Base-by-base conservation (phyloP, 2,329 filamentous ascomycete species). In the Diaporthe ampelina region DNA sequence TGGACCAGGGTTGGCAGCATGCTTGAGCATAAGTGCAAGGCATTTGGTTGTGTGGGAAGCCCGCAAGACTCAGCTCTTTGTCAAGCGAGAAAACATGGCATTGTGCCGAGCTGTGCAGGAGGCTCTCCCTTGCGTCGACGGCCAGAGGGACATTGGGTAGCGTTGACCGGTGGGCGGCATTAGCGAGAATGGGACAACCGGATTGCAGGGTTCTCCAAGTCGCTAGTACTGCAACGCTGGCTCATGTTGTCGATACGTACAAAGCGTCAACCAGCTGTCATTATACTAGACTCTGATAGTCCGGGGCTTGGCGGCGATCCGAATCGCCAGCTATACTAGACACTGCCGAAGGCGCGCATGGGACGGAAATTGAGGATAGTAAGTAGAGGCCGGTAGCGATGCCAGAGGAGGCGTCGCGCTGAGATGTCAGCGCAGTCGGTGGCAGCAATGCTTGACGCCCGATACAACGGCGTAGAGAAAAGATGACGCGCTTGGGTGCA, bases 261-360 rank as follows among this genome's bases (percentile, higher is more conserved):
- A 68, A 54, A 68, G 63, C 63, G 63, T 68, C 63, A 68, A 54
- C 48, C 29, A 40, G 48, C 63, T 68, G 63, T 68, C 63, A 68
- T 68, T 54, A 54, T 35, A 54, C 45, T 68, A 54, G 63, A 54
- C 32, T 68, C 48, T 52, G 48, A 54, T 68, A 68, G 63, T 54
- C n/a, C 21, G 32, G 37, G 45, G n/a, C 63, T 68, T 68, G 63
- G 63, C 63, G 63, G 32, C 63, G 63, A 68, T 68, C 63, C 24
- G 63, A 52, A 68, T 54, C 48, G 63, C 37, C 63, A 68, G n/a
- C 32, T 50, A n/a, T 50, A n/a, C 19, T 29, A 54, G 8, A n/a
- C 19, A 68, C 48, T 68, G 63, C 48, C 63, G 48, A 68, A 40
- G 63, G 48, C 48, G 63, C 13, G 63, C 63, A 54, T 68, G 45